Conservation (phyloP, 306 rosid species). For the Vigna angularis region DNA sequence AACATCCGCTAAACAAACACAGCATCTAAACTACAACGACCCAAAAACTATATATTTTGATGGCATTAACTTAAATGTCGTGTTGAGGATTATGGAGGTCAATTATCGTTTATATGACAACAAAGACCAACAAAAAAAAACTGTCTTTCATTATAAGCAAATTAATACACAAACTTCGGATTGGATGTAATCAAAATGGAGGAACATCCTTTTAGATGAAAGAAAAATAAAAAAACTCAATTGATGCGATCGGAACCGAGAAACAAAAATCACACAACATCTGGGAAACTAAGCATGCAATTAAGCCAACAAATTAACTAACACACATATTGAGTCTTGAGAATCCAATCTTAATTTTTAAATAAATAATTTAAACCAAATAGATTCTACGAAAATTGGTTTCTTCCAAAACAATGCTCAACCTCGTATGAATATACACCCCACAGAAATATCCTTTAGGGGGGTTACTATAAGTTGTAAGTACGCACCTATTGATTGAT, state of each 20-base stretch:
- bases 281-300: no score
- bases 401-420: constrained; percentile 25
- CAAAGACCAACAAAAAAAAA: background rate
- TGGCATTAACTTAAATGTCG: background rate
- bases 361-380: constrained; percentile 12
- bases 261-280: no score
- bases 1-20: background rate
- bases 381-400: constrained; percentile 11
- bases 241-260: no score
- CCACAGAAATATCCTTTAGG: background rate
- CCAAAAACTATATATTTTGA: background rate
- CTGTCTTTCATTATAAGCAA: background rate
- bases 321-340: background rate
- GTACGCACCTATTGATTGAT: constrained; percentile 91
- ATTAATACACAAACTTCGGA: background rate
- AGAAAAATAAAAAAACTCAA: no score
- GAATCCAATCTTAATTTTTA: background rate
- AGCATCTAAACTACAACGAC: no score
- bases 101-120: background rate
- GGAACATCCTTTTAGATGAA: no score
- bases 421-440: constrained; percentile 30
- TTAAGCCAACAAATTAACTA: no score
- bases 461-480: background rate
- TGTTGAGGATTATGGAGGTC: background rate
- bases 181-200: background rate